Percentiles rank a stretch among this genome's conserved stretches.
These are phyloP conservation scores for Rhynchosporium agropyri DNA, from an alignment of 2,329 filamentous ascomycete genomes.

Conservation along the genomic window DNA sequence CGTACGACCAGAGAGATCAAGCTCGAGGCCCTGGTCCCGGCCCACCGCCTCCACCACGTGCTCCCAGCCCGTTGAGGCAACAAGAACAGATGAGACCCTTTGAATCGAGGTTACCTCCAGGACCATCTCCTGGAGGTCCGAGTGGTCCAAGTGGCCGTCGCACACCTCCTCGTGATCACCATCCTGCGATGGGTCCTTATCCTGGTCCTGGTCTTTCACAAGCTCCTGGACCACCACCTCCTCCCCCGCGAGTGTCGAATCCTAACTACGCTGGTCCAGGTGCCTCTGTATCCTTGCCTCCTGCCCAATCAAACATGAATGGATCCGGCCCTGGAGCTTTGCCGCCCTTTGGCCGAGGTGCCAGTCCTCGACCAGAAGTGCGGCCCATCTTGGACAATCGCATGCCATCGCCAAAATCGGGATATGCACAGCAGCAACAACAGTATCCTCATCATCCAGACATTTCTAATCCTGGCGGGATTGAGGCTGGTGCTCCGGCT, in stretches of 20 bases:
- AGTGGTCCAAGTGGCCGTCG: slow-evolving; percentile 58
- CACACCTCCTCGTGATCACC: slow-evolving; percentile 53
- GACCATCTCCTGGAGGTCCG: slow-evolving; percentile 60
- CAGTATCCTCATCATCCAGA: slow-evolving; percentile 78
- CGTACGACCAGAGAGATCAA: slow-evolving; percentile 77
- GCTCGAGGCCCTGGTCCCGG: slow-evolving; percentile 69
- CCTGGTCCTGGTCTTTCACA: slow-evolving; percentile 45
- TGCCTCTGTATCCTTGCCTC: slow-evolving; percentile 45
- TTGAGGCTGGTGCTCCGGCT: slow-evolving; percentile 64
- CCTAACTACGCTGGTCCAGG: slow-evolving; percentile 58
- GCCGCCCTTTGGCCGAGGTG: slow-evolving; percentile 73
- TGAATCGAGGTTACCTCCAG: slow-evolving; percentile 47
- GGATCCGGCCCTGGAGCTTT: slow-evolving; percentile 45
- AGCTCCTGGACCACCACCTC: slow-evolving; percentile 50
- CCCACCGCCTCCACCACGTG: slow-evolving; percentile 60
- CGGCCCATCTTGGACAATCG: slow-evolving; percentile 81
- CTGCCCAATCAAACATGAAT: slow-evolving; percentile 46
- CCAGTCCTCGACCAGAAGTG: slow-evolving; percentile 82
- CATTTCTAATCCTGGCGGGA: slow-evolving; percentile 39
- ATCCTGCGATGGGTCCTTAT: slow-evolving; percentile 39
- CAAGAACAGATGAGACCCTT: slow-evolving; percentile 71
- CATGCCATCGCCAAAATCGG: slow-evolving; percentile 87
- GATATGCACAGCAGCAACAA: slow-evolving; percentile 79
- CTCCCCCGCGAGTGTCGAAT: slow-evolving; percentile 57
- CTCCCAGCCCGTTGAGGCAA: slow-evolving; percentile 68